These are phyloP conservation scores for Pisolithus marmoratus DNA, from an alignment of 768 basidiomycete genomes.

Conservation along the genomic window DNA sequence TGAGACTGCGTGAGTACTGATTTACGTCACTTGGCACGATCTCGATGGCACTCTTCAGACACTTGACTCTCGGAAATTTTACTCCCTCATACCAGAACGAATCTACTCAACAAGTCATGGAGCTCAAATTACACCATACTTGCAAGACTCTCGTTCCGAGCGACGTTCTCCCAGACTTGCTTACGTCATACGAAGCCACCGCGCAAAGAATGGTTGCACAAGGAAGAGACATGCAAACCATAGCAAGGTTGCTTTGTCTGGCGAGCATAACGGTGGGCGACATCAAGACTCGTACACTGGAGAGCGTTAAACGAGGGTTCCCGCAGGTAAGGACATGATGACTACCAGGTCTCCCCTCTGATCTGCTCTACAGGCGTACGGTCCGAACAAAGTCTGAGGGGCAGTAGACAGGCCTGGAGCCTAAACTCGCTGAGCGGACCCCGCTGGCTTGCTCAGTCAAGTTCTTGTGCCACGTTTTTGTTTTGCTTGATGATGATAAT, in stretches of 20 bases:
- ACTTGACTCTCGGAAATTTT: constrained; percentile 92
- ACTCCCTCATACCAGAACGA: constrained; percentile 76
- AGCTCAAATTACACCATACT: constrained; percentile 40
- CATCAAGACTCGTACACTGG: constrained; percentile 80
- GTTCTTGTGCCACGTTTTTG: too few species aligned
- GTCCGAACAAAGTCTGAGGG: constrained; percentile 43
- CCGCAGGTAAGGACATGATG: constrained; percentile 51
- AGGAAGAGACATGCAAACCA: constrained; percentile 73
- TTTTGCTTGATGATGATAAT: too few species aligned
- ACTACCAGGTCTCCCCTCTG: constrained; percentile 14
- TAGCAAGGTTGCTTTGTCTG: constrained; percentile 79
- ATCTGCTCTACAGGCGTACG: constrained; percentile 51
- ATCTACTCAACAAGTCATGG: constrained; percentile 87
- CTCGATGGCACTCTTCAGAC: constrained; percentile 45
- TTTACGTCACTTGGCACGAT: not conserved
- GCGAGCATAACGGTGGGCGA: constrained; percentile 81
- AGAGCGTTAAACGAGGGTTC: constrained; percentile 86
- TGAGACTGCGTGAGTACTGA: constrained; percentile 71
- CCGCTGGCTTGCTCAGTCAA: too few species aligned
- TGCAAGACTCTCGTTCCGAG: constrained; percentile 6
- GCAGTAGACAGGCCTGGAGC: constrained; percentile 2
- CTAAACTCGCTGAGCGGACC: too few species aligned
- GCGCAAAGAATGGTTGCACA: constrained; percentile 83
- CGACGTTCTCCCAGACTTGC: constrained; percentile 58
- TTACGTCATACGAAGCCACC: constrained; percentile 83